phyloP scores from a whole-genome alignment of 2,329 filamentous ascomycete genomes.

The Cladosporium sp. region DNA sequence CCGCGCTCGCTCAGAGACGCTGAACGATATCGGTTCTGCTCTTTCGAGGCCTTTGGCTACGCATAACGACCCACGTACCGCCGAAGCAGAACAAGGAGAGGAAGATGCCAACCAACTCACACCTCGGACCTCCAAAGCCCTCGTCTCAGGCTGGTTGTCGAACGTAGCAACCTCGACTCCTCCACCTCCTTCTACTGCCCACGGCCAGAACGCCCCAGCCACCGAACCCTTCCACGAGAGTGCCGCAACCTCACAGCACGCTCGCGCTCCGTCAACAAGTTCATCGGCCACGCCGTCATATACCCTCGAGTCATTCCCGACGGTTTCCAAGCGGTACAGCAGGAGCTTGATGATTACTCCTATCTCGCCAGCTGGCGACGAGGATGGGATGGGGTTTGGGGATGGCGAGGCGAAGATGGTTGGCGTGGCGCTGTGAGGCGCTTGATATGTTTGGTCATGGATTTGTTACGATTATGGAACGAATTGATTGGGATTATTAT shows the following conservation, averaged over 20 bases:
- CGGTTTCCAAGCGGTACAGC: conserved; percentile 22
- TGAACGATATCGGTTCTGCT: conserved; percentile 46
- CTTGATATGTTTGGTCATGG: too few species aligned
- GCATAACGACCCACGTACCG: conserved; percentile 7
- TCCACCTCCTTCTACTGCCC: neutral
- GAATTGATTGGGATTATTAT: too few species aligned
- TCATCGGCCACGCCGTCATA: conserved; percentile 18
- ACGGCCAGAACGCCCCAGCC: neutral
- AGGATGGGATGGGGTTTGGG: too few species aligned
- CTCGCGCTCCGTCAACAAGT: conserved; percentile 17
- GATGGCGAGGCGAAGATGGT: neutral
- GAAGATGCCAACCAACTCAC: neutral
- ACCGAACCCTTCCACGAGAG: conserved; percentile 23
- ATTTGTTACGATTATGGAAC: neutral
- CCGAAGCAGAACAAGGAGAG: too few species aligned
- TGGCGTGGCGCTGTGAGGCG: neutral
- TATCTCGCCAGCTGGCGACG: neutral
- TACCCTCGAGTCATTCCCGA: conserved; percentile 16
- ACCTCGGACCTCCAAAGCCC: conserved; percentile 13
- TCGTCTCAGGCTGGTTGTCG: conserved; percentile 28
- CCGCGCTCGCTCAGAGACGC: conserved; percentile 44
- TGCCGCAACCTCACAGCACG: conserved; percentile 10
- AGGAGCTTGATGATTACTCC: conserved; percentile 22
- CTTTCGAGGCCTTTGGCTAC: conserved; percentile 38
- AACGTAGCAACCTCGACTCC: too few species aligned